These are phyloP conservation scores for carrot (Daucus carota) DNA, from an alignment of 129 eudicot genomes.

Conservation along the genomic window DNA sequence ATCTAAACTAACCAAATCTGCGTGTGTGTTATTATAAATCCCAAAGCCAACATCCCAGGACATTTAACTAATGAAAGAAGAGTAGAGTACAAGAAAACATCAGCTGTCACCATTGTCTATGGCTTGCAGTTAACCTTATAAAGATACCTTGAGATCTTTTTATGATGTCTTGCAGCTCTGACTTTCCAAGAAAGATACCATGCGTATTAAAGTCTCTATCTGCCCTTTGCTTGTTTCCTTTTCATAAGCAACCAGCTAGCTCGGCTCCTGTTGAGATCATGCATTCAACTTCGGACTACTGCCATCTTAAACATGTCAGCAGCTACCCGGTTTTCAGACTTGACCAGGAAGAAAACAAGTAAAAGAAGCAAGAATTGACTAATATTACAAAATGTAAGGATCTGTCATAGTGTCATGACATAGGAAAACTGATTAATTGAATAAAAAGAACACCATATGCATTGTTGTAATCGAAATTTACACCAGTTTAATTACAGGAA, in stretches of 20 bases:
- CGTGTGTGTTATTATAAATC: background rate
- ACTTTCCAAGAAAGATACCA: conserved; percentile 10
- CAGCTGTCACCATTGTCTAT: conserved; percentile 26
- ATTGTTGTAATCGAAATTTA: background rate
- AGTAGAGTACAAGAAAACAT: conserved; percentile 20
- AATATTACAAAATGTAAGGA: background rate
- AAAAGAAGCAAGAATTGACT: background rate
- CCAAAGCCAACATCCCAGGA: background rate
- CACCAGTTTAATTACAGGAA: background rate
- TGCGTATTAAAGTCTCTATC: background rate
- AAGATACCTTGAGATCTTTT: conserved; percentile 20
- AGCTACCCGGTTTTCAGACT: background rate
- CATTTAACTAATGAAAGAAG: background rate
- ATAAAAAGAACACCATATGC: background rate
- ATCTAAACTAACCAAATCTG: background rate
- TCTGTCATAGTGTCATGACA: background rate
- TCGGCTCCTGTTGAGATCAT: background rate
- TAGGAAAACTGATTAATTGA: background rate
- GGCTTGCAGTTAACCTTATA: conserved; percentile 33
- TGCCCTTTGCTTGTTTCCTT: background rate
- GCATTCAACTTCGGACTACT: background rate
- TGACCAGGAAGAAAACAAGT: background rate
- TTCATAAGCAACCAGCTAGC: background rate
- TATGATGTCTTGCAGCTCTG: conserved; percentile 7
- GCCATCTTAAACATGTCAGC: background rate